Conservation (phyloP, 1,284 basidiomycete genomes). For the Tylopilus orsonianus region DNA sequence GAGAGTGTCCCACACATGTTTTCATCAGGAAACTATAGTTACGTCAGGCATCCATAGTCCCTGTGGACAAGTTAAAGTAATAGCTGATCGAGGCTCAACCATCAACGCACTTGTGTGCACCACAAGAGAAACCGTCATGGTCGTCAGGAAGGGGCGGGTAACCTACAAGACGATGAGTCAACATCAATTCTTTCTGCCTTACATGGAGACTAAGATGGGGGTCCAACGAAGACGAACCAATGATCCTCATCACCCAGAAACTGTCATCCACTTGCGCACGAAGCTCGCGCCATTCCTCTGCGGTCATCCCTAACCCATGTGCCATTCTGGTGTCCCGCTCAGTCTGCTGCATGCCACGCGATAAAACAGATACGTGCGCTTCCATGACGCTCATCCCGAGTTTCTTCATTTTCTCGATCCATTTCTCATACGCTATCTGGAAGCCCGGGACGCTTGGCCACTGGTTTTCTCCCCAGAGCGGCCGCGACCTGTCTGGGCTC, state of each 20-base stretch:
- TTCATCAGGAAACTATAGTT: constrained; percentile 24
- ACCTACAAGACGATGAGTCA: constrained; percentile 41
- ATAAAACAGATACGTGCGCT: constrained; percentile 52
- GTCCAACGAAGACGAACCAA: constrained; percentile 54
- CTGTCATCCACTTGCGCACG: constrained; percentile 69
- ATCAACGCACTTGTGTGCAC: constrained; percentile 69
- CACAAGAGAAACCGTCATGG: constrained; percentile 80
- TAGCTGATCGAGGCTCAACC: constrained; percentile 1
- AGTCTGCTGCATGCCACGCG: neutral
- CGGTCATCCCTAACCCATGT: constrained; percentile 68
- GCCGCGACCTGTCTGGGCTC: constrained; percentile 64
- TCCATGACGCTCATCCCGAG: constrained; percentile 79
- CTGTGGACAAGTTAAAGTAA: constrained; percentile 38
- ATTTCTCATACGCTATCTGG: constrained; percentile 59
- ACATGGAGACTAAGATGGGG: neutral
- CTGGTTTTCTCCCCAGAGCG: constrained; percentile 80
- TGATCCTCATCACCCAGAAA: constrained; percentile 86
- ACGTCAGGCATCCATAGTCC: constrained; percentile 88
- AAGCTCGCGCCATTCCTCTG: constrained; percentile 68
- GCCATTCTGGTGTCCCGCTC: constrained; percentile 59
- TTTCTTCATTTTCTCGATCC: constrained; percentile 81
- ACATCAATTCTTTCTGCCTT: neutral
- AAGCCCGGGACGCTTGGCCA: constrained; percentile 70
- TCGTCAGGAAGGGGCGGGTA: constrained; percentile 81
- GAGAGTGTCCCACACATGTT: neutral